A percentile compares a stretch with the other conserved stretches of the same genome.
These are phyloP conservation scores for Corymbia maculata DNA, from an alignment of 345 rosid genomes.

Conservation along the genomic window DNA sequence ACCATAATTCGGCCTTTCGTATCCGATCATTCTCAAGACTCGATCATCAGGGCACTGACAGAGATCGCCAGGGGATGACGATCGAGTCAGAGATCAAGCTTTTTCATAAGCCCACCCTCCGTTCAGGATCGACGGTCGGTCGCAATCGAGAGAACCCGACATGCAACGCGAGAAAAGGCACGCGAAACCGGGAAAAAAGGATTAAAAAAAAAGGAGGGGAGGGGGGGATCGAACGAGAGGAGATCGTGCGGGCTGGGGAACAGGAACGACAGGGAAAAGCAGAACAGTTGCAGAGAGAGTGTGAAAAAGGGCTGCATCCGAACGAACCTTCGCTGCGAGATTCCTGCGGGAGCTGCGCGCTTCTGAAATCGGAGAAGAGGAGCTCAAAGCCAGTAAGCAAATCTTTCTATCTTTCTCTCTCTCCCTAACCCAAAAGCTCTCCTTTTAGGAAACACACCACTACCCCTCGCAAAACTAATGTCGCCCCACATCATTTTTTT, in stretches of 20 bases:
- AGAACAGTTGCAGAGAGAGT: neutral
- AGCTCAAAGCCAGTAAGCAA: neutral
- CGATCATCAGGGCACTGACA: neutral
- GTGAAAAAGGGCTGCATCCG: neutral
- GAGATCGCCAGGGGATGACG: neutral
- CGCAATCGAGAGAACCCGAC: neutral
- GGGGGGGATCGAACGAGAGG: neutral
- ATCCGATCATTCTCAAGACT: neutral
- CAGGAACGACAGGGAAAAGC: neutral
- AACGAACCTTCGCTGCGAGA: neutral
- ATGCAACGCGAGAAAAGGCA: neutral
- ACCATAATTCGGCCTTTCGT: neutral
- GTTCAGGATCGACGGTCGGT: neutral
- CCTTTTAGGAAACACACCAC: neutral
- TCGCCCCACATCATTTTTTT: neutral
- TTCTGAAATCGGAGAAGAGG: neutral
- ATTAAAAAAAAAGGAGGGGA: neutral
- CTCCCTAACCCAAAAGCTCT: neutral
- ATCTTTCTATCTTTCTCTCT: neutral
- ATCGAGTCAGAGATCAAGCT: neutral
- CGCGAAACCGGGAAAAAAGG: neutral
- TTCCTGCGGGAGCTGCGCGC: neutral
- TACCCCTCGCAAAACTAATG: neutral
- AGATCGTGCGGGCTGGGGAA: neutral
- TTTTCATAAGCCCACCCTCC: neutral